Evolutionary conservation across 192 early-diverging fungal species (phyloP).

Genomic region (Coemansia sp.): DNA sequence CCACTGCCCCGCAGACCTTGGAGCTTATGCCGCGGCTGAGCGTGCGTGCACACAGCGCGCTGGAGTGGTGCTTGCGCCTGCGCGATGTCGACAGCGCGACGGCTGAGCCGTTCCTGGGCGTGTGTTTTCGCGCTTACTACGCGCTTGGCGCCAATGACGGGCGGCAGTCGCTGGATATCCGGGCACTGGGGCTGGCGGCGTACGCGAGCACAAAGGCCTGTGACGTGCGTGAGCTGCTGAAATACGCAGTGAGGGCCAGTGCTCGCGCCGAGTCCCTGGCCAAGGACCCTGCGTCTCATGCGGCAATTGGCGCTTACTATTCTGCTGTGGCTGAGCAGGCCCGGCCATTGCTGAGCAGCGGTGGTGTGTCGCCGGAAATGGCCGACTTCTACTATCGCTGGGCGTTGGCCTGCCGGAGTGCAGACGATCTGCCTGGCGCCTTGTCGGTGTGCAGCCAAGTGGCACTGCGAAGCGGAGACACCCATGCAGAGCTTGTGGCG

Average conservation of each 20-base stretch:
- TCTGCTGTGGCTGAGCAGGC: conserved; percentile 15
- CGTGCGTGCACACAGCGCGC: conserved; percentile 16
- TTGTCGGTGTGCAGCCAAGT: neutral
- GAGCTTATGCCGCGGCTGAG: conserved; percentile 6
- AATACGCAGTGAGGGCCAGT: conserved; percentile 22
- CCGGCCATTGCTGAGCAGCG: neutral
- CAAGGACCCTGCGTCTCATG: neutral
- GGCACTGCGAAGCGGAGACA: neutral
- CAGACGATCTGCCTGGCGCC: neutral
- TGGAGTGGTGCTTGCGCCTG: conserved; percentile 44
- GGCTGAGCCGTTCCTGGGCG: conserved; percentile 25
- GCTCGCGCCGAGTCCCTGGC: conserved; percentile 4
- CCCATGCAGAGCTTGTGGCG: conserved; percentile 8
- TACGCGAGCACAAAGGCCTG: conserved; percentile 33
- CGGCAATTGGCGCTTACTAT: conserved; percentile 17
- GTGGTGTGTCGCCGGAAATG: neutral
- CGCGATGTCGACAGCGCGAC: conserved; percentile 27
- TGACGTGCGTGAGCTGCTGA: conserved; percentile 40
- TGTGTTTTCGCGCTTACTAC: conserved; percentile 48
- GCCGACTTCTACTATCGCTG: conserved; percentile 5
- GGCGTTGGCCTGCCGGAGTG: neutral
- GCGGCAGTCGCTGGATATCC: conserved; percentile 17
- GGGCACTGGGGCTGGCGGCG: conserved; percentile 28
- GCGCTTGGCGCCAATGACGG: conserved; percentile 19
- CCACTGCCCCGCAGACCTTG: neutral